A percentile compares a stretch with the other conserved stretches of the same genome.
These are phyloP conservation scores for Olyra latifolia DNA, from an alignment of 176 grass and related monocot genomes.

Conservation along the genomic window DNA sequence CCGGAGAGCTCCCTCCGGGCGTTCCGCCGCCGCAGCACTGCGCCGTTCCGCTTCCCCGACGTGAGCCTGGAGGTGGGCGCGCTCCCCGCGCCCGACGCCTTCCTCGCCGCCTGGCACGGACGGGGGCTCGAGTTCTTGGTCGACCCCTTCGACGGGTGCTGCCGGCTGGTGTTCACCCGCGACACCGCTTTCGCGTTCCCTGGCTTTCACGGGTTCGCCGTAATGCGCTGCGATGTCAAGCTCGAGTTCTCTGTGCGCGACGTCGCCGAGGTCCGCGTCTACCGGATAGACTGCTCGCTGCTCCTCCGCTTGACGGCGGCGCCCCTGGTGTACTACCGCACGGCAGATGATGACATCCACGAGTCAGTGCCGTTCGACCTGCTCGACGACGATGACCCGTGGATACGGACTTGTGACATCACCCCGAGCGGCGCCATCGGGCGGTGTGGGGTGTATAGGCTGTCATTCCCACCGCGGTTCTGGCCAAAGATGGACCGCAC, in stretches of 20 bases:
- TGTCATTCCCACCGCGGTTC: slow-evolving; percentile 55
- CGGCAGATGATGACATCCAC: slow-evolving; percentile 80
- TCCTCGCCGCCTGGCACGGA: slow-evolving; percentile 65
- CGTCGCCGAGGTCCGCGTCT: slow-evolving; percentile 44
- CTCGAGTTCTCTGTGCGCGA: slow-evolving; percentile 66
- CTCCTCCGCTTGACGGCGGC: slow-evolving; percentile 44
- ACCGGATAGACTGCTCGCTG: slow-evolving; percentile 40
- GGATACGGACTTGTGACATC: slow-evolving; percentile 80
- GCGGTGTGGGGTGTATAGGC: slow-evolving; percentile 55
- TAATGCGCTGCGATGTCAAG: slow-evolving; percentile 73
- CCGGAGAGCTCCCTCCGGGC: slow-evolving; percentile 55
- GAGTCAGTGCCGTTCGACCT: slow-evolving; percentile 59
- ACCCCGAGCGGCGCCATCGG: slow-evolving; percentile 60
- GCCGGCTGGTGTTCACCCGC: slow-evolving; percentile 59
- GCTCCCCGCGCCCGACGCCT: slow-evolving; percentile 33
- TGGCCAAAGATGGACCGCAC: slow-evolving; percentile 57
- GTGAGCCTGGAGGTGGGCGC: slow-evolving; percentile 61
- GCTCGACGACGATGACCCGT: slow-evolving; percentile 80
- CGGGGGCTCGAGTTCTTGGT: slow-evolving; percentile 60
- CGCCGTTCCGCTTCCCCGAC: slow-evolving; percentile 64
- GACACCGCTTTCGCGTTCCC: slow-evolving; percentile 59
- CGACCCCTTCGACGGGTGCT: slow-evolving; percentile 73
- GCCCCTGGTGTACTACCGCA: slow-evolving; percentile 60
- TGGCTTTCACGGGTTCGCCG: slow-evolving; percentile 26
- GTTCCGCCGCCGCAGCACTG: slow-evolving; percentile 38